These are phyloP conservation scores for Botryotinia narcissicola DNA, from an alignment of 2,329 filamentous ascomycete species.

Conservation along the genomic window DNA sequence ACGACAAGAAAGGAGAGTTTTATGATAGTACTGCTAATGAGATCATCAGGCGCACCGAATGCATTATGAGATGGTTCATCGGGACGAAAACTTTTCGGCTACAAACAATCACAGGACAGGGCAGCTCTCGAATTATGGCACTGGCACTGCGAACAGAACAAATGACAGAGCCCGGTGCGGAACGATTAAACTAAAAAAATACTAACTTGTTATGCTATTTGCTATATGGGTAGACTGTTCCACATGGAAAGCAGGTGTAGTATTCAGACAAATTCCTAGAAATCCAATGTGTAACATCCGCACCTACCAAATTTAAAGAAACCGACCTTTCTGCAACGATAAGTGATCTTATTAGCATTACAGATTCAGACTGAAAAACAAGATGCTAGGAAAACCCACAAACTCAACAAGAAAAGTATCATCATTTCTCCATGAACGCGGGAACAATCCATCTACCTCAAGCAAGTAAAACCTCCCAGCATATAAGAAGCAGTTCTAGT, in stretches of 20 bases:
- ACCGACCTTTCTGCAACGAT: not conserved
- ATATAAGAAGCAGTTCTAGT: not conserved
- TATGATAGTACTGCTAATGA: not conserved
- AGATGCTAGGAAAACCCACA: not conserved
- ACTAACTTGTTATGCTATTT: not conserved
- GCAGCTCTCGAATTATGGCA: not conserved
- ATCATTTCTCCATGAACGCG: not conserved
- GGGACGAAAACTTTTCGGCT: not conserved
- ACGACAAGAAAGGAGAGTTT: accelerated
- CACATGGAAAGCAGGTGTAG: too few relatives aligned
- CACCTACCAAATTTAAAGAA: not conserved
- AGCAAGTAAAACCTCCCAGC: not conserved
- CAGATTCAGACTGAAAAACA: not conserved
- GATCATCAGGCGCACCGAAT: not conserved
- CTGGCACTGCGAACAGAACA: not conserved
- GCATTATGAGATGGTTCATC: not conserved
- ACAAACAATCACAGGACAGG: not conserved
- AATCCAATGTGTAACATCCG: not conserved
- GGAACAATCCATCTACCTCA: not conserved
- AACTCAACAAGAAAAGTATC: not conserved
- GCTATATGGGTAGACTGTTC: not conserved
- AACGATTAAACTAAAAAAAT: not conserved
- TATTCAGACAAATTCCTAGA: not conserved
- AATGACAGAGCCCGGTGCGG: not conserved
- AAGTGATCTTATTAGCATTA: not conserved